Evolutionary conservation across 2,329 filamentous ascomycete genomes (phyloP).

Genomic region (Metarhizium robertsii): DNA sequence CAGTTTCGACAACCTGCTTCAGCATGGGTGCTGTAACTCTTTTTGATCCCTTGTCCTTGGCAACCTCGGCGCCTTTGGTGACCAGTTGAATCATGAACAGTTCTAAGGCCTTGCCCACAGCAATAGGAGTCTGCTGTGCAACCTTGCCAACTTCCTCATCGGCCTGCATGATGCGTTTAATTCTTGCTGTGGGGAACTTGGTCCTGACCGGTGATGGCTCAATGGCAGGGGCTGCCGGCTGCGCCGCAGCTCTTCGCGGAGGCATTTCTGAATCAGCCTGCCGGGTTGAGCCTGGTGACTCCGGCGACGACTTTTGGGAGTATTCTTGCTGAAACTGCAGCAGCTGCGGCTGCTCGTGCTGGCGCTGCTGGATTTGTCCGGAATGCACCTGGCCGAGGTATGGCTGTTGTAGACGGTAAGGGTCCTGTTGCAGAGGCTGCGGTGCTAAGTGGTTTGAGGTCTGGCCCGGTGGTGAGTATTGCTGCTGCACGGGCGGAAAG

Average conservation of each 20-base stretch:
- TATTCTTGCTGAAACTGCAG: constrained; percentile 2
- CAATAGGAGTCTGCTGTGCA: constrained; percentile 92
- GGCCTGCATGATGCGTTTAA: constrained; percentile 99
- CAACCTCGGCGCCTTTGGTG: constrained; percentile 76
- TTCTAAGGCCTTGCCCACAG: constrained; percentile 90
- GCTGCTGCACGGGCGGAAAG: constrained; percentile 12
- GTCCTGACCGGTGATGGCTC: constrained; percentile 72
- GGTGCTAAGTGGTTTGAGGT: constrained; percentile 7
- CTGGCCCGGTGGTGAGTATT: constrained; percentile 12
- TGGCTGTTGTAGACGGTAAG: constrained; percentile 10
- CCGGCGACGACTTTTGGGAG: background rate
- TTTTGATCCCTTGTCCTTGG: constrained; percentile 74
- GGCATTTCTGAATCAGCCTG: constrained; percentile 22
- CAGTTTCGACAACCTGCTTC: constrained; percentile 78
- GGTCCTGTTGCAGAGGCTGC: constrained; percentile 9
- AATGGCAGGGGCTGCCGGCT: constrained; percentile 28
- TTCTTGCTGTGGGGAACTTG: constrained; percentile 92
- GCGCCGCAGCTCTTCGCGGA: constrained; percentile 18
- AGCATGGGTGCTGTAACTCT: constrained; percentile 84
- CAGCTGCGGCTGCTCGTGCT: background rate
- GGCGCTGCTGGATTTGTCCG: constrained; percentile 2
- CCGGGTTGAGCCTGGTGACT: background rate
- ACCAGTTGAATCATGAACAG: constrained; percentile 97
- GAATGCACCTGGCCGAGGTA: background rate
- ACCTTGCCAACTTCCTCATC: constrained; percentile 99